A percentile compares a stretch with the other conserved stretches of the same genome.
Conservation (phyloP, 208 protist genomes). For the Leishmania amazonensis region DNA sequence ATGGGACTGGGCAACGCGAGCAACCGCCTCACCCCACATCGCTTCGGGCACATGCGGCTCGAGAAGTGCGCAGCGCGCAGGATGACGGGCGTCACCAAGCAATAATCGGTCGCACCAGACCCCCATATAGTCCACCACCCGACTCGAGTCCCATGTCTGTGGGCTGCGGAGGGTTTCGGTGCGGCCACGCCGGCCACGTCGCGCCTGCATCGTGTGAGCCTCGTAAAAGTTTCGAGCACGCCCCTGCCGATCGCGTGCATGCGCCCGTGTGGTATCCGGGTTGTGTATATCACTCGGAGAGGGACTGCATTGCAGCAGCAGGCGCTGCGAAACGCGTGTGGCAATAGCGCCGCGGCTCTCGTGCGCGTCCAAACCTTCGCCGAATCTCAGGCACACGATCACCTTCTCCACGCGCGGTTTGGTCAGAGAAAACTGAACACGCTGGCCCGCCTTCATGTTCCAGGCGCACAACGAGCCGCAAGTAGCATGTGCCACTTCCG, state of each 20-base stretch:
- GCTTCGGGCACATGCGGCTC: conserved; percentile 51
- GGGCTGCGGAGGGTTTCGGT: conserved; percentile 36
- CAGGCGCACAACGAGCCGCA: neutral
- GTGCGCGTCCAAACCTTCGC: conserved; percentile 5
- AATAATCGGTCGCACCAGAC: conserved; percentile 87
- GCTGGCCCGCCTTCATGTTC: conserved; percentile 19
- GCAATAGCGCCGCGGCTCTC: conserved; percentile 44
- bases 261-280: conserved; percentile 47
- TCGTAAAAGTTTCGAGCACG: conserved; percentile 40
- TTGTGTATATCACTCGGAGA: conserved; percentile 77
- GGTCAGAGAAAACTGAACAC: conserved; percentile 33
- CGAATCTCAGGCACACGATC: conserved; percentile 64
- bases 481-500: neutral
- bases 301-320: conserved; percentile 63
- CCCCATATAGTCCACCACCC: conserved; percentile 69
- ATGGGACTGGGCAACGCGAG: conserved; percentile 60
- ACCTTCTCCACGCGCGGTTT: conserved; percentile 46
- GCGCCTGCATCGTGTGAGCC: conserved; percentile 13
- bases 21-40: conserved; percentile 50
- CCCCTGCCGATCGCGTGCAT: conserved; percentile 66
- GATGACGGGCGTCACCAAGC: conserved; percentile 57
- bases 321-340: conserved; percentile 38
- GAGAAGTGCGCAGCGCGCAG: conserved; percentile 65
- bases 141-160: conserved; percentile 80
- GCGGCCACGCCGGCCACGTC: conserved; percentile 3